Evolutionary conservation across 768 basidiomycete genomes (phyloP), one percentile per base, ranked within the genome.

Genomic region (Hirschioporus abietinus): DNA sequence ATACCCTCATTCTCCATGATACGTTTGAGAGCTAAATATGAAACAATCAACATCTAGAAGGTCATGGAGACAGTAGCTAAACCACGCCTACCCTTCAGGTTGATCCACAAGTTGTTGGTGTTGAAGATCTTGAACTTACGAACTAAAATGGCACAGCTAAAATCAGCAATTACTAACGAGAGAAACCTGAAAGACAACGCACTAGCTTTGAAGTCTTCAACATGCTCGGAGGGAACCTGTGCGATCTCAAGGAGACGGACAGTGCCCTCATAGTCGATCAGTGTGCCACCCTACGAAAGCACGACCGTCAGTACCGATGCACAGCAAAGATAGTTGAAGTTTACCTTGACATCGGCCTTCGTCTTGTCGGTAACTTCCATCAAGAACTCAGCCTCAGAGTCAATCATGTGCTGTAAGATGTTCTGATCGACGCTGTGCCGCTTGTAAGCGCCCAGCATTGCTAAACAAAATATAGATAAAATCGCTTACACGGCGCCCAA

Each of bases 51-150:
- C 24, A 26, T 63, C 9, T 35, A 30, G 25, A 3, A n/a, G n/a
- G 57, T 2, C 35, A 34, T 8, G n/a, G 20, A 25, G 26, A 64
- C 15, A 15, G 42, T 25, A 23, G 8, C 42, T 30, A 8, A 30
- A 20, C n/a, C 66, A 34, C 66, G 76, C 74, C 67, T 74, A 87
- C 90, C 88, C 78, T 86, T 88, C 67, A 92, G 79, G 76, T 91
- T 87, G 77, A 91, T 85, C 89, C 89, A 91, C 72, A 91, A 73
- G 74, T 90, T 92, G 80, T 92, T 92, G 52, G 91, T 90, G 83
- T 92, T 92, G 83, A 95, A 91, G 76, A 93, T 93, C 83, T 94
- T 93, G 88, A 97, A 96, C 78, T 95, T 95, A 69, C 91, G 86
- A 63, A 90, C 88, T 85, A 74, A 58, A n/a, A 66, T 35, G 64